These are phyloP conservation scores for Malus hybrid DNA, from an alignment of 331 rosid species.

Conservation along the genomic window DNA sequence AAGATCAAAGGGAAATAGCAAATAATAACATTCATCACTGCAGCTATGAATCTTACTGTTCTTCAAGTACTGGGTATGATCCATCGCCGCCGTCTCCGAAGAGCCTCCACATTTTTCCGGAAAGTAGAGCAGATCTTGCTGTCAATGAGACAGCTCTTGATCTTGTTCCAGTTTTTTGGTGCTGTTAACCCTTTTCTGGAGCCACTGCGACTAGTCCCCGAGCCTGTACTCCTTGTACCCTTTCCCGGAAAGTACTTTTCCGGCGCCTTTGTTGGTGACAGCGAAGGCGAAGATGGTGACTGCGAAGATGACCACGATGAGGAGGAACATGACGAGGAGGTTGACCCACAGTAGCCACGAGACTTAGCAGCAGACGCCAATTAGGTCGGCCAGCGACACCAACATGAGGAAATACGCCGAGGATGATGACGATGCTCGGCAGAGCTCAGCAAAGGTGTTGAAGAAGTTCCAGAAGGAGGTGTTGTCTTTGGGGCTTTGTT, in stretches of 20 bases:
- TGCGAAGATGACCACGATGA: conserved; percentile 62
- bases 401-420: conserved; percentile 64
- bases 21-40: too few species aligned
- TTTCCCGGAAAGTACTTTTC: conserved; percentile 23
- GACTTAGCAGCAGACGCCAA: conserved; percentile 73
- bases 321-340: conserved; percentile 75
- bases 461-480: too few species aligned
- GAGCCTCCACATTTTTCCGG: too few species aligned
- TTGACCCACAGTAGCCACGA: conserved; percentile 81
- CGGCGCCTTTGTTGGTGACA: conserved; percentile 75
- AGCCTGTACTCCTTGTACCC: conserved; percentile 81
- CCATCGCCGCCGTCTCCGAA: too few species aligned
- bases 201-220: conserved; percentile 84
- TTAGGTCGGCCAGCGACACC: conserved; percentile 63
- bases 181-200: conserved; percentile 58
- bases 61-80: too few species aligned
- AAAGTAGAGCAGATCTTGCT: conserved; percentile 46
- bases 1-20: too few species aligned
- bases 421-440: conserved; percentile 3
- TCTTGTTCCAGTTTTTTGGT: conserved; percentile 47
- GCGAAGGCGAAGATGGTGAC: conserved; percentile 74
- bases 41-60: too few species aligned
- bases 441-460: too few species aligned
- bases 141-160: conserved; percentile 56
- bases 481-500: too few species aligned